These are phyloP conservation scores for Phytomonas francai DNA, from an alignment of 208 protist genomes.

Conservation along the genomic window DNA sequence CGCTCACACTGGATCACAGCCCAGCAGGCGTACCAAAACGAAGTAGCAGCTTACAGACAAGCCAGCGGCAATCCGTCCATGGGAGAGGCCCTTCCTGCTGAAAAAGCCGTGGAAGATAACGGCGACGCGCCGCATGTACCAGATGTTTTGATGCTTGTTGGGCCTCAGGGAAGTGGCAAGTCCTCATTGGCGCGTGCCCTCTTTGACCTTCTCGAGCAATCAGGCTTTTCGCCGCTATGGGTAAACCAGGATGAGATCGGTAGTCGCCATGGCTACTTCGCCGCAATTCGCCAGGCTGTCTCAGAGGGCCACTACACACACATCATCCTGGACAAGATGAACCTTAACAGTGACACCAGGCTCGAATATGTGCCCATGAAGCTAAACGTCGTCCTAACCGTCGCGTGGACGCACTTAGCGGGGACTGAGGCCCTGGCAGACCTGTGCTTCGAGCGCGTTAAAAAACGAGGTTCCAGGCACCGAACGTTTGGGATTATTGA, in stretches of 20 bases:
- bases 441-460: constrained; percentile 52
- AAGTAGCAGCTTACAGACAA: constrained; percentile 10
- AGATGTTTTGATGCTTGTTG: constrained; percentile 53
- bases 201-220: constrained; percentile 45
- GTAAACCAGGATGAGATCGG: constrained; percentile 82
- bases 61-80: neutral
- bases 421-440: constrained; percentile 36
- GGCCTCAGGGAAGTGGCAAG: constrained; percentile 81
- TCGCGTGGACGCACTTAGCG: constrained; percentile 40
- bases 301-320: constrained; percentile 38
- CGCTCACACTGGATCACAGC: constrained; percentile 51
- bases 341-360: constrained; percentile 47
- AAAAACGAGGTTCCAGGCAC: constrained; percentile 42
- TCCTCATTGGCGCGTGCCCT: constrained; percentile 65
- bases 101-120: neutral
- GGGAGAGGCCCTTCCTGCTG: constrained; percentile 3
- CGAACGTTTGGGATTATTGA: constrained; percentile 29
- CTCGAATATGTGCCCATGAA: constrained; percentile 25
- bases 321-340: constrained; percentile 81
- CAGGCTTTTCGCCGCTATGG: constrained; percentile 46
- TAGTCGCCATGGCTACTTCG: constrained; percentile 36
- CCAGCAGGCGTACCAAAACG: constrained; percentile 29
- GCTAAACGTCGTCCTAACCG: constrained; percentile 23
- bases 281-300: constrained; percentile 31
- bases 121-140: constrained; percentile 11